phyloP scores from a whole-genome alignment of 305 asterid genomes.

The Rubia peregrina region DNA sequence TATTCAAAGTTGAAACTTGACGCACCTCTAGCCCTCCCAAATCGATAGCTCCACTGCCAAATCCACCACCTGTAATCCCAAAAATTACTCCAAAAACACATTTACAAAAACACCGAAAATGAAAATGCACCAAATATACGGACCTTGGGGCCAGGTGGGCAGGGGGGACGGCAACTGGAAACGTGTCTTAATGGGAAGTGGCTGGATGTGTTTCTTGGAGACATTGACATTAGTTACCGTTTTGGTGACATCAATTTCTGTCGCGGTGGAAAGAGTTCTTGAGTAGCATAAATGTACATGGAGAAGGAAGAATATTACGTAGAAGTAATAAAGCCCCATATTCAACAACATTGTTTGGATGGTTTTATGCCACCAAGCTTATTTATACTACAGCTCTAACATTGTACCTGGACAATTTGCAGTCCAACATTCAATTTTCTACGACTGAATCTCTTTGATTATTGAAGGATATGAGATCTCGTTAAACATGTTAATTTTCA shows the following conservation, averaged over 20 bases:
- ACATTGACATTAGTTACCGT: not conserved
- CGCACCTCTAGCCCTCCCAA: slow-evolving; percentile 63
- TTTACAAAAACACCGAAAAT: not conserved
- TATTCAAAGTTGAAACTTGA: slow-evolving; percentile 40
- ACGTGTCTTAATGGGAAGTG: not conserved
- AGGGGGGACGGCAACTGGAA: not conserved
- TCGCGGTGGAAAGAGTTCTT: not conserved
- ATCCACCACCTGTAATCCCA: slow-evolving; percentile 24
- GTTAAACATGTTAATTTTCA: no score
- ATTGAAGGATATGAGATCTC: no score
- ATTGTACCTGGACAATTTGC: no score
- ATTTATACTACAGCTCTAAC: no score
- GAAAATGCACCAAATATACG: not conserved
- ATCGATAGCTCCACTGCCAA: slow-evolving; percentile 54
- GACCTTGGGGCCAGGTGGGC: not conserved
- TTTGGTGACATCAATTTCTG: not conserved
- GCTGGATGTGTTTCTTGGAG: not conserved
- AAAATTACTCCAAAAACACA: not conserved
- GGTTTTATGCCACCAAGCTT: not conserved
- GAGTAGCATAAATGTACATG: not conserved
- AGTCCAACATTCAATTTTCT: no score
- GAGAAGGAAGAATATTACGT: not conserved
- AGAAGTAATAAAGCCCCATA: not conserved
- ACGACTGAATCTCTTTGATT: no score
- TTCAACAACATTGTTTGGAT: not conserved